Conservation (phyloP, 768 basidiomycete genomes). For the Boletus subparvulus region DNA sequence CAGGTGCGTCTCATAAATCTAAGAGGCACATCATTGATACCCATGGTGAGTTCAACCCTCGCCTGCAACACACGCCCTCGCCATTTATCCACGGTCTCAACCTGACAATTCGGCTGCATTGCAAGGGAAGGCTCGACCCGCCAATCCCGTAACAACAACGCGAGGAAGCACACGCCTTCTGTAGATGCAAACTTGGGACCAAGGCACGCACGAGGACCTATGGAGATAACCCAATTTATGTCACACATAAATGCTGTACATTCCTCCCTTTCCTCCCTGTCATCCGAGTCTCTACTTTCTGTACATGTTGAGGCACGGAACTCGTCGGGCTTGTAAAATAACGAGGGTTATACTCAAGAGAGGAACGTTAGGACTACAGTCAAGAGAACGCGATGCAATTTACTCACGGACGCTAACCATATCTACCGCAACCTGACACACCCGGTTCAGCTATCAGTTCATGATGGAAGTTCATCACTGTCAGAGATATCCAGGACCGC, state of each 20-base stretch:
- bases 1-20: slow-evolving; percentile 18
- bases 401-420: slow-evolving; percentile 31
- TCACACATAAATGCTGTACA: slow-evolving; percentile 26
- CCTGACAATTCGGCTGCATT: slow-evolving; percentile 5
- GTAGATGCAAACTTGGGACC: slow-evolving; percentile 55
- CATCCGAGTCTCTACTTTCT: slow-evolving; percentile 6
- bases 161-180: slow-evolving; percentile 54
- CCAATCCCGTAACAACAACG: slow-evolving; percentile 53
- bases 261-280: slow-evolving; percentile 17
- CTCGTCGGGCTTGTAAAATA: slow-evolving; percentile 38
- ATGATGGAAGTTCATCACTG: background rate
- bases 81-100: slow-evolving; percentile 24
- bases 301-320: slow-evolving; percentile 40
- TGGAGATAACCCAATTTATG: background rate
- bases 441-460: background rate
- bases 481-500: slow-evolving; percentile 21
- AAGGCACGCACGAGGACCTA: slow-evolving; percentile 52
- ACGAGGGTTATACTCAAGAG: slow-evolving; percentile 37
- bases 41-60: slow-evolving; percentile 12
- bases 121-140: slow-evolving; percentile 43
- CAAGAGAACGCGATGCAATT: background rate
- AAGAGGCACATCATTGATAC: slow-evolving; percentile 24
- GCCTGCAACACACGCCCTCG: slow-evolving; percentile 23
- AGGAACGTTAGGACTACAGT: background rate
- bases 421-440: slow-evolving; percentile 25